Base-by-base conservation (phyloP, 768 basidiomycete genomes). In the Podaxis carcinomalis region DNA sequence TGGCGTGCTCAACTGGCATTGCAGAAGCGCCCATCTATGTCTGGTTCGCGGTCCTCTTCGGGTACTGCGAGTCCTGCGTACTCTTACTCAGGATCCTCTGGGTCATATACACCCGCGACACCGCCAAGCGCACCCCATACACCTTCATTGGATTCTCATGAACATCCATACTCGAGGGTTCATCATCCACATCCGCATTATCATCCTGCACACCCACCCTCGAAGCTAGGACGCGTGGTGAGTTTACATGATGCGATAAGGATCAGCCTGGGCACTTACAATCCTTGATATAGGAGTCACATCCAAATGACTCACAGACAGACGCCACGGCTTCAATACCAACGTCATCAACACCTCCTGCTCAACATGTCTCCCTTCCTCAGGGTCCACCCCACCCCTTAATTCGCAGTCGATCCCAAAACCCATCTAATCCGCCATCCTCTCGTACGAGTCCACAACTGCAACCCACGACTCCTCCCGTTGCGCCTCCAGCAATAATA, bases 21-120 rank as follows among this genome's bases (percentile, higher is more conserved):
- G 37, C 46, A 84, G 82, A 85, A 84, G 79, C 81, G 83, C 16
- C 78, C 82, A 25, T 74, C 72, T n/a, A 73, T 72, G 44, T 68
- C 77, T 57, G 65, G 65, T 59, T 79, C 81, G 25, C 75, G 75
- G 53, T 78, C 81, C 7, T 76, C 79, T 37, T 83, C 83, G 4
- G 83, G 83, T 6, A 78, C 82, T 1, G 73, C 81, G 4, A 82
- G 78, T 58, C 83, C 82, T 27, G 75, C 80, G 7, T 71, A 74
- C 63, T 71, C 72, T 6, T 68, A 74, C 62, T 70, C 71, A n/a
- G 51, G 61, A 25, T 69, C 71, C 39, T 70, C 76, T 35, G 68
- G 68, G 0, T 61, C 71, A 5, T 69, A 72, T 58, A 71, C 73
- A 2, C 70, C 75, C 40, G 65, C 72, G 56, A 59, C 74, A 60